A percentile compares a stretch with the other conserved stretches of the same genome.
Conservation (phyloP, 2,329 filamentous ascomycete species). For the Aspergillus sp. region DNA sequence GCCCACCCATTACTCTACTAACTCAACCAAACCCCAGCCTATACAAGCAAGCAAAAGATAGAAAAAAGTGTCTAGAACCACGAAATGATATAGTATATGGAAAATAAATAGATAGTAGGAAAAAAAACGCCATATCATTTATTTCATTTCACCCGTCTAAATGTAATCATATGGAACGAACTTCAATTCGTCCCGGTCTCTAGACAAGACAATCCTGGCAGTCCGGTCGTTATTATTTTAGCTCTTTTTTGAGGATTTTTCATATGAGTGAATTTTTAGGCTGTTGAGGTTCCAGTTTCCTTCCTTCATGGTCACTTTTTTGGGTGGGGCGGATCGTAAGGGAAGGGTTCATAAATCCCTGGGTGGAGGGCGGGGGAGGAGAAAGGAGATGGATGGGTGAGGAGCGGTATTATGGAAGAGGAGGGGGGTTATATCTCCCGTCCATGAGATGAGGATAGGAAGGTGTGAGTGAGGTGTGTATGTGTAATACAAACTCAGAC, state of each 20-base stretch:
- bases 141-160: constrained; percentile 5
- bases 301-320: background rate
- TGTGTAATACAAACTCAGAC: constrained; percentile 32
- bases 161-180: too few species aligned
- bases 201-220: background rate
- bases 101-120: background rate
- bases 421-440: background rate
- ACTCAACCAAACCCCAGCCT: too few species aligned
- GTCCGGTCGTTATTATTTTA: background rate
- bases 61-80: too few species aligned
- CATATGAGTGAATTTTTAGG: too few species aligned
- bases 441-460: background rate
- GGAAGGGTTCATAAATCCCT: background rate
- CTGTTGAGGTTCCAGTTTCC: too few species aligned
- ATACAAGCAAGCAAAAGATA: too few species aligned
- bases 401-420: background rate
- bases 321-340: background rate
- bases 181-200: background rate
- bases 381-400: background rate
- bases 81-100: too few species aligned
- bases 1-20: too few species aligned
- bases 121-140: background rate
- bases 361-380: background rate
- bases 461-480: background rate
- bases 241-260: background rate